Evolutionary conservation across 2,329 filamentous ascomycete species (phyloP), one percentile per base, ranked within the genome.

Genomic region (Pseudopithomyces chartarum): DNA sequence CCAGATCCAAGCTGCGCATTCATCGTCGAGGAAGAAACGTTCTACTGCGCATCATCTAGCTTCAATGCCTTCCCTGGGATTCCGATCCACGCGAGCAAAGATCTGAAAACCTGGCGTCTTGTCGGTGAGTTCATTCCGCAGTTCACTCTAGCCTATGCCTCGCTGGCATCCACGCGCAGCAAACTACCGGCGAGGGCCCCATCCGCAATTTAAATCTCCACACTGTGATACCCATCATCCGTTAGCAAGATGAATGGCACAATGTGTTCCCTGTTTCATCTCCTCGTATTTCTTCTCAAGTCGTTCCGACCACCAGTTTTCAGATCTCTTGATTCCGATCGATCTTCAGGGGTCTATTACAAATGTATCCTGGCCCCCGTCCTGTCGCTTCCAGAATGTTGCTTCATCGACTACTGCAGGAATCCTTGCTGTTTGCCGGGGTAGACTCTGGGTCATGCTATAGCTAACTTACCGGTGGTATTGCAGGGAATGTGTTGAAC

Each of bases 11-110:
- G 75, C 5, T 81, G 79, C 45, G 73, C 78, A n/a, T 75, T 76
- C 47, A 67, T 81, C 19, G 62, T 67, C 8, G 68, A 79, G 15
- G 65, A 79, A 33, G 74, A 77, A n/a, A 81, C 77, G 5, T 84
- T 82, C 63, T 83, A 81, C 66, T 83, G 81, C 59, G 80, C 77
- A 2, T 81, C 80, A 0, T 84, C 82, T 0, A 83, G 80, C 1
- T 85, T 85, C 61, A 79, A 81, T 52, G 73, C 77, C 0, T 85
- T 84, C 60, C 82, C 83, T 0, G 82, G 82, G 0, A 69, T 84
- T 5, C 82, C 82, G 0, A 77, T 85, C 19, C 80, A 84, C 62
- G 80, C 81, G 1, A 83, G 79, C n/a, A 78, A 76, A 52, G 82
- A 85, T 62, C 65, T 86, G 17, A 60, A 75, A 15, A 78, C 80